Evolutionary conservation across 202 grass and related monocot species (phyloP), one percentile per base, ranked within the genome.

Genomic region (Saccharum hybrid): DNA sequence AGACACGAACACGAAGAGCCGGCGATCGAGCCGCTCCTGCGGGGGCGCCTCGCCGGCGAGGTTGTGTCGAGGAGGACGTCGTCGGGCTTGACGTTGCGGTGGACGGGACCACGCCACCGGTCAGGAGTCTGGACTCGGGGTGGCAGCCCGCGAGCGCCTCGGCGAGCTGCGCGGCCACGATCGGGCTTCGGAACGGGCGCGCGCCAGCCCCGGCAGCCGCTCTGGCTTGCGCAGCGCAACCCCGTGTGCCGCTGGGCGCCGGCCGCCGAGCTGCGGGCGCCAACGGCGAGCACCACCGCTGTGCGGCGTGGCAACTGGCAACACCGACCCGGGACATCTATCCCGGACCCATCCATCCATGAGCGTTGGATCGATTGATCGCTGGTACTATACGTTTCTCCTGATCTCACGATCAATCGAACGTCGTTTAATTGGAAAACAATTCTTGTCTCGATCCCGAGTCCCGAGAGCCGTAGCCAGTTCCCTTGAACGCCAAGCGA

Each of bases 401-500:
- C 18, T 56, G 16, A 56, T 56, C 51, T 56, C 51, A 56, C 51
- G 51, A 56, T 56, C 18, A 26, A 54, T 1, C 49, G 18, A 19
- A 2, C 51, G 51, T 54, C 49, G 49, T 54, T n/a, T 56, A 56
- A n/a, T n/a, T 19, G 49, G 15, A 6, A 9, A 48, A 18, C 8
- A 54, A 19, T n/a, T 49, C n/a, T 22, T 0, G n/a, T 59, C 56
- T 59, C n/a, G 56, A 59, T 59, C 56, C 56, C 56, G 56, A 59
- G n/a, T 59, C 19, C 56, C 56, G 56, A 59, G n/a, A 59, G 56
- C 6, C 2, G 8, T 10, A 22, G 56, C 1, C 8, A 59, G 56
- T 59, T 59, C 56, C 2, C 56, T 59, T 59, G 56, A 59, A 59
- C 56, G 56, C n/a, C 56, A 59, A 59, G 56, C 56, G 56, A 59